phyloP scores from a whole-genome alignment of 805 yeast species.

The Priceomyces medius region DNA sequence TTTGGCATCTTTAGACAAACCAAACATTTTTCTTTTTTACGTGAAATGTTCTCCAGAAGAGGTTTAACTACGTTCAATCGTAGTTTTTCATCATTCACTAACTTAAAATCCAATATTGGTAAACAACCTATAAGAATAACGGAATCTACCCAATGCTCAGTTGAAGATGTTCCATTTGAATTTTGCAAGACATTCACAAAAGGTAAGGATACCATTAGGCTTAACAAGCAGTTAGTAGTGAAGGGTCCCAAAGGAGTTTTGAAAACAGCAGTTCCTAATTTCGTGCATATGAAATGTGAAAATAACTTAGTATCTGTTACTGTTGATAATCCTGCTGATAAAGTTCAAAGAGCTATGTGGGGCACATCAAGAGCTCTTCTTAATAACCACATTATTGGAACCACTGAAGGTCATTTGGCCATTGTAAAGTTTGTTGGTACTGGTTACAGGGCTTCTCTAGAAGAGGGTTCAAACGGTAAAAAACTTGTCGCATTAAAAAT shows the following conservation, averaged over 20 bases:
- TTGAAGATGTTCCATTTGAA: constrained; percentile 49
- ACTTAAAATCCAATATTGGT: constrained; percentile 66
- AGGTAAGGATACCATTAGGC: constrained; percentile 57
- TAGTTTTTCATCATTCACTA: constrained; percentile 14
- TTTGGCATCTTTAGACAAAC: too few relatives aligned
- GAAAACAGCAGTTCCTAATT: constrained; percentile 67
- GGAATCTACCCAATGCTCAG: constrained; percentile 53
- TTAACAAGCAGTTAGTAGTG: constrained; percentile 60
- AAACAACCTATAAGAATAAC: constrained; percentile 70
- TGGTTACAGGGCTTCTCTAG: constrained; percentile 88
- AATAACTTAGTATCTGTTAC: constrained; percentile 47
- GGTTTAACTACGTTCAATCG: constrained; percentile 6
- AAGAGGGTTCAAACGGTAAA: constrained; percentile 44
- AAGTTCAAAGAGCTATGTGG: constrained; percentile 86
- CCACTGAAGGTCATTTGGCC: constrained; percentile 88
- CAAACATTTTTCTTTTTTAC: too few relatives aligned
- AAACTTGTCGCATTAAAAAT: constrained; percentile 73
- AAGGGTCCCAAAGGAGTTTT: constrained; percentile 78
- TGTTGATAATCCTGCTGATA: constrained; percentile 56
- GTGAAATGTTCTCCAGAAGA: constrained; percentile 6
- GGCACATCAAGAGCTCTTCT: constrained; percentile 85
- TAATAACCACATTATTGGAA: constrained; percentile 80
- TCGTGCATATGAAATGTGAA: constrained; percentile 48
- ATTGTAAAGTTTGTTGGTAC: constrained; percentile 91
- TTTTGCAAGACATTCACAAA: constrained; percentile 62